Evolutionary conservation across 1,284 basidiomycete genomes (phyloP).

Genomic region (Malassezia nana): DNA sequence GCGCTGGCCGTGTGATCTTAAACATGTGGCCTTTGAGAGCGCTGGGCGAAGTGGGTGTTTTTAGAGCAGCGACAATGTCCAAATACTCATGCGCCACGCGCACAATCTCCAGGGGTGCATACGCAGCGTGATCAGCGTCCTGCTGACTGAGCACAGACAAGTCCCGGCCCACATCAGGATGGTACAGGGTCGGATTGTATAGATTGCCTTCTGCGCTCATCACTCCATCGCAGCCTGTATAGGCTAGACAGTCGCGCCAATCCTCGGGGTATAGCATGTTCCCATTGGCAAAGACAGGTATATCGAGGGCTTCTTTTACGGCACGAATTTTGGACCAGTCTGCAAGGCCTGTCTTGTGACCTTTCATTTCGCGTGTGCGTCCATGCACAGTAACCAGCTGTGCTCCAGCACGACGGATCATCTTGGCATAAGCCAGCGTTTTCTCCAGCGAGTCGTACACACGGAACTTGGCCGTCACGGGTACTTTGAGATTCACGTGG

Average conservation of each 20-base stretch:
- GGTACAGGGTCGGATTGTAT: slow-evolving; percentile 81
- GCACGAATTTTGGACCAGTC: slow-evolving; percentile 71
- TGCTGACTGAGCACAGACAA: slow-evolving; percentile 4
- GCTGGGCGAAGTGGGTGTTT: slow-evolving; percentile 63
- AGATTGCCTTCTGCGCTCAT: slow-evolving; percentile 94
- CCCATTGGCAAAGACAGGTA: slow-evolving; percentile 96
- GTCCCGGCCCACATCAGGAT: background rate
- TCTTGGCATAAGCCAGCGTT: slow-evolving; percentile 83
- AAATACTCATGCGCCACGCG: slow-evolving; percentile 76
- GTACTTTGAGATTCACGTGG: slow-evolving; percentile 70
- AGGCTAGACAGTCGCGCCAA: slow-evolving; percentile 63
- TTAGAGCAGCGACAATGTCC: slow-evolving; percentile 62
- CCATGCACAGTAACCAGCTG: slow-evolving; percentile 93
- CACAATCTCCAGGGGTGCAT: slow-evolving; percentile 50
- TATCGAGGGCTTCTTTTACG: slow-evolving; percentile 73
- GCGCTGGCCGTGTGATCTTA: slow-evolving; percentile 72
- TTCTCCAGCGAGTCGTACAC: slow-evolving; percentile 75
- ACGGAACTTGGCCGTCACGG: slow-evolving; percentile 92
- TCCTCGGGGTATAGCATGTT: slow-evolving; percentile 80
- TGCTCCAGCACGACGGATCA: slow-evolving; percentile 88
- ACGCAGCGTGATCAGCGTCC: background rate
- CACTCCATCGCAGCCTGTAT: slow-evolving; percentile 78
- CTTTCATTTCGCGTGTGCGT: slow-evolving; percentile 78
- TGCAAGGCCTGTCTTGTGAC: slow-evolving; percentile 64
- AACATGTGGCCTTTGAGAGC: slow-evolving; percentile 87